phyloP scores from a whole-genome alignment of 1,284 basidiomycete genomes.

The Cryptococcus maquisensis region DNA sequence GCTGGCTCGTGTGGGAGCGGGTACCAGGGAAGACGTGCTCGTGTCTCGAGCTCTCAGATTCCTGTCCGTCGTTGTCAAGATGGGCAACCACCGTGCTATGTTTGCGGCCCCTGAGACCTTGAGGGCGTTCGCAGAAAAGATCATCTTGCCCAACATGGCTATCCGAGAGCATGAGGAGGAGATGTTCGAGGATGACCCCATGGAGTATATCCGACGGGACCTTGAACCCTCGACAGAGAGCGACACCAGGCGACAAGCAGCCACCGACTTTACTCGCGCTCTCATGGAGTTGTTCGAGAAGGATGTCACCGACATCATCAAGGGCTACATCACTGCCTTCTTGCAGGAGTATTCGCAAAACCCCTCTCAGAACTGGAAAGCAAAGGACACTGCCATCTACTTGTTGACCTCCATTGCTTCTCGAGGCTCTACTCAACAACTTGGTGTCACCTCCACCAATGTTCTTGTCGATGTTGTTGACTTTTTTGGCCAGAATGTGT shows the following conservation, averaged over 20 bases:
- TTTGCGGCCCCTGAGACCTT: conserved; percentile 68
- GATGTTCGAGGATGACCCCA: conserved; percentile 94
- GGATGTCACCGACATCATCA: conserved; percentile 79
- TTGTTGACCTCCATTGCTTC: conserved; percentile 87
- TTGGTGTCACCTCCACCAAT: conserved; percentile 91
- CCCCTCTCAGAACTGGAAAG: conserved; percentile 74
- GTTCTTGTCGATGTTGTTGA: conserved; percentile 87
- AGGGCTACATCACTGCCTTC: conserved; percentile 73
- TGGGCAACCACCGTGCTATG: conserved; percentile 65
- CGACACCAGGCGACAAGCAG: conserved; percentile 83
- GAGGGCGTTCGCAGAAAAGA: conserved; percentile 76
- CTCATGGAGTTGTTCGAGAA: conserved; percentile 74
- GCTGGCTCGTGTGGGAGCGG: conserved; percentile 65
- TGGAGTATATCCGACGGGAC: conserved; percentile 91
- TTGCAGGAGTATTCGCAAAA: conserved; percentile 59
- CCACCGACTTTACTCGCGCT: conserved; percentile 85
- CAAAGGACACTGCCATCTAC: conserved; percentile 95
- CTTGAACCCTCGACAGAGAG: conserved; percentile 55
- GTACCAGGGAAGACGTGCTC: conserved; percentile 72
- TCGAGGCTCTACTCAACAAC: conserved; percentile 77
- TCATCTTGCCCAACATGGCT: conserved; percentile 87
- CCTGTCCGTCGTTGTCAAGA: conserved; percentile 87
- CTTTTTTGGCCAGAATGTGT: conserved; percentile 91
- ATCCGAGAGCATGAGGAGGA: conserved; percentile 56
- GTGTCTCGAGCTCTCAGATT: conserved; percentile 91